Base-by-base conservation (phyloP, 192 early-diverging fungal genomes). In the Powellomyces hirtus region DNA sequence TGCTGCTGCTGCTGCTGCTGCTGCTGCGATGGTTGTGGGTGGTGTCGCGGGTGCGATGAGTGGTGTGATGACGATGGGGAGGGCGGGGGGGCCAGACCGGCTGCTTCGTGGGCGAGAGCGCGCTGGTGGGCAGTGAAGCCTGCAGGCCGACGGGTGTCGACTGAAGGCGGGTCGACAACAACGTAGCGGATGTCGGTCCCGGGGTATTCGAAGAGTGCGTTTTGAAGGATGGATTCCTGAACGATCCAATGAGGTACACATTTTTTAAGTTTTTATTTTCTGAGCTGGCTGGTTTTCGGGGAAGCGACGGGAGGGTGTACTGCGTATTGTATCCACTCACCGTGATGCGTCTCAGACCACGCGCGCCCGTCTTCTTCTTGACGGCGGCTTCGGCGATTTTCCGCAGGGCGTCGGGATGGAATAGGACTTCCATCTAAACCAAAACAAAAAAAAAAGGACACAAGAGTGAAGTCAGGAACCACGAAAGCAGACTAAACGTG, bases 311-410 rank as follows among this genome's bases (percentile, higher is more conserved):
- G n/a, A n/a, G n/a, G n/a, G n/a, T n/a, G n/a, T n/a, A n/a, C n/a
- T n/a, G n/a, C n/a, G n/a, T n/a, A n/a, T n/a, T n/a, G n/a, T n/a
- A 31, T 18, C 42, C 2, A 6, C 77, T 37, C 81, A 86, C 89
- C 89, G 92, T 89, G 53, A 95, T 93, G n/a, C 93, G 75, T 29
- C 93, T 80, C 62, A 95, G 75, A 7, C 93, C 93, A 36, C 93
- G 86, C 10, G 93, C 93, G 16, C 93, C 93, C 0, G 93, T 94
- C 59, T 92, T 88, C 74, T 91, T 92, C 59, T 86, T 81, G 8
- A 89, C 82, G 0, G 92, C 93, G 53, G 86, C 81, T 42, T 84
- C 72, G 10, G 93, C 93, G 71, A 94, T 88, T 18, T 74, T 68
- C n/a, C 78, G 71, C 0, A 95, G 77, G 26, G 92, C 91, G 1